phyloP scores from a whole-genome alignment of 2,329 filamentous ascomycete genomes.

The Aciculosporium take region DNA sequence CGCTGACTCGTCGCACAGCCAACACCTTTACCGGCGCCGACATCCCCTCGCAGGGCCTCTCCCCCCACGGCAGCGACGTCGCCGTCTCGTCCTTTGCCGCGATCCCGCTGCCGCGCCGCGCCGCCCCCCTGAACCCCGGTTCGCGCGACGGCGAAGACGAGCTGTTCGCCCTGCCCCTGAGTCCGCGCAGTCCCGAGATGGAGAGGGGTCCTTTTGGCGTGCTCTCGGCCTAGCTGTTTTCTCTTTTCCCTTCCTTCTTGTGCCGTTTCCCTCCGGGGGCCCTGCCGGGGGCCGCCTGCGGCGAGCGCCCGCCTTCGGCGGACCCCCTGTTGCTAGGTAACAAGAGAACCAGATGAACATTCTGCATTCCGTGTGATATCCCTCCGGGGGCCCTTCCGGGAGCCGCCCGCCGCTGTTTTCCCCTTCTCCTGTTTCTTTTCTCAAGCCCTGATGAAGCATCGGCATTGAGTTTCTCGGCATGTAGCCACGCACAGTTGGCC shows the following conservation, averaged over 20 bases:
- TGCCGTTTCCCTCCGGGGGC: no score
- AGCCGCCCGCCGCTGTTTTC: no score
- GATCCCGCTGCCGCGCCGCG: constrained; percentile 13
- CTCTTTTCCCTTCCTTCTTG: not conserved
- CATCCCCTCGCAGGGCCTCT: constrained; percentile 20
- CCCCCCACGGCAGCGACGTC: constrained; percentile 18
- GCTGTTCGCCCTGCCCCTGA: constrained; percentile 76
- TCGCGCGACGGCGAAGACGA: constrained; percentile 47
- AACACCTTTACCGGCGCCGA: constrained; percentile 21
- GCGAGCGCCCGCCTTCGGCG: no score
- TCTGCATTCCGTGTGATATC: no score
- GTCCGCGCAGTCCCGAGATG: constrained; percentile 75
- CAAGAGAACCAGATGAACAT: no score
- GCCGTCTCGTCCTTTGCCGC: constrained; percentile 22
- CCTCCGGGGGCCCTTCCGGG: no score
- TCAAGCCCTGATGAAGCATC: no score
- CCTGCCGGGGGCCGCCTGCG: no score
- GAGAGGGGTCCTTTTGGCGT: constrained; percentile 59
- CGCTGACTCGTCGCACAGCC: constrained; percentile 10
- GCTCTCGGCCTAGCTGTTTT: not conserved
- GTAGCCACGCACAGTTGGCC: no score
- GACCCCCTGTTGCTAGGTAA: no score
- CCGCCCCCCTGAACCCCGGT: constrained; percentile 10
- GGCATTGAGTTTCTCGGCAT: no score
- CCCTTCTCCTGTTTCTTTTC: no score